phyloP scores from a whole-genome alignment of 345 rosid species.

The Salix viminalis region DNA sequence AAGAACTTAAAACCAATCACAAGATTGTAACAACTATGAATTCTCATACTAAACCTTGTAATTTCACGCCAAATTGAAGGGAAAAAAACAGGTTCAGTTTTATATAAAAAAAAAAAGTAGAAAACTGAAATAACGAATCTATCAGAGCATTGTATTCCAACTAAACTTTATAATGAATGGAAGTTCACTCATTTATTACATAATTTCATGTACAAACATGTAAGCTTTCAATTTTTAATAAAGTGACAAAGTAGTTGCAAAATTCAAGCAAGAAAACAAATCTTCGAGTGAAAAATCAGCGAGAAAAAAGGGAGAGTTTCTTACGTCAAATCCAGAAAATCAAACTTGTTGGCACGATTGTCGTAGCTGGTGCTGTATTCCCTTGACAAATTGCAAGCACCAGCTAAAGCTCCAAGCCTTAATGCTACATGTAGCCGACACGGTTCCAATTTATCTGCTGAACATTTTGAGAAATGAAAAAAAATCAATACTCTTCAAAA shows the following conservation, averaged over 20 bases:
- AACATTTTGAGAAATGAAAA: slow-evolving; percentile 7
- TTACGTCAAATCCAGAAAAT: slow-evolving; percentile 82
- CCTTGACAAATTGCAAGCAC: slow-evolving; percentile 29
- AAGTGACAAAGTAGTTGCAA: neutral
- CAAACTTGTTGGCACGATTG: slow-evolving; percentile 30
- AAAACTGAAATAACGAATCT: neutral
- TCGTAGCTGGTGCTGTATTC: slow-evolving; percentile 30
- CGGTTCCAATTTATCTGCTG: slow-evolving; percentile 38
- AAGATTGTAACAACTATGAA: neutral
- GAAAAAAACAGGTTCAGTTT: neutral
- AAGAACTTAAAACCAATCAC: neutral
- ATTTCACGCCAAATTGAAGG: no score
- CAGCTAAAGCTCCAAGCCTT: slow-evolving; percentile 20
- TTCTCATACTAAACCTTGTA: neutral
- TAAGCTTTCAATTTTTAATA: neutral
- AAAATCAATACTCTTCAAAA: neutral
- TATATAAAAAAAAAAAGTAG: neutral
- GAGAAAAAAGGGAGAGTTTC: slow-evolving; percentile 11
- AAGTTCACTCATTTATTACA: neutral
- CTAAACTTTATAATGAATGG: neutral
- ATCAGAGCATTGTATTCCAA: neutral
- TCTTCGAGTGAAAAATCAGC: neutral
- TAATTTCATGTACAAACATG: neutral
- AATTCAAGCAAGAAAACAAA: neutral
- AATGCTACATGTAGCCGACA: slow-evolving; percentile 35